Base-by-base conservation (phyloP, 1,139 yeast species). In the Suhomyces kunorum region DNA sequence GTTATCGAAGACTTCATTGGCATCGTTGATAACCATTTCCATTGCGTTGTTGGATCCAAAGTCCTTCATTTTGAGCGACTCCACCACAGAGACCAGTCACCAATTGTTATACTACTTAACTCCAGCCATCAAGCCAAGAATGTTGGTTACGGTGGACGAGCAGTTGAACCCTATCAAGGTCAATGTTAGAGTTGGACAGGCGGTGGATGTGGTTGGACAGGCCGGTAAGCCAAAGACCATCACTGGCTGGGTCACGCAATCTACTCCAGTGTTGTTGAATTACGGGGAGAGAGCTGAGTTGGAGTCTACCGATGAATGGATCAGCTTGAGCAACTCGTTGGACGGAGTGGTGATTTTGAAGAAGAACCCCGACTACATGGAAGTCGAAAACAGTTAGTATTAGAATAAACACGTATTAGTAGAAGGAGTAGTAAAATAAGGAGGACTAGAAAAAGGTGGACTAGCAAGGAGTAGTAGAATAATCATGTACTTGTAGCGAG, bases 181-280 rank as follows among this genome's bases (percentile, higher is more conserved):
- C 9, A 92, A 89, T 54, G 98, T 92, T 7, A 81, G 98, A 59
- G 98, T 94, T 28, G 98, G 98, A 50, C 97, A 92, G 69, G 98
- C 98, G 5, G 98, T 94, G 33, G 98, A 94, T 62, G 88, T 90
- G 32, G 98, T 94, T 46, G 98, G 98, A 26, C 98, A 90, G 64
- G 98, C 98, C 0, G 98, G 99, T 70, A 88, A 88, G 56, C 98
- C 98, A 30, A 92, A 92, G 71, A 90, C 97, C 18, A 94, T 94
- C 37, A 94, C 98, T 5, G 98, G 98, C 30, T 94, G 98, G 98
- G 98, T 92, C 17, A 94, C 99, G 1, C 98, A 94, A 60, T 87
- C 95, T 6, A 92, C 98, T 0, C 99, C 99, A 0, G 98, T 92
- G 17, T 73, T 94, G 54, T 74, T 94, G 46, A 90, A 94, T 39